These are phyloP conservation scores for Fusarium mangiferae DNA, from an alignment of 2,329 filamentous ascomycete genomes.

Conservation along the genomic window DNA sequence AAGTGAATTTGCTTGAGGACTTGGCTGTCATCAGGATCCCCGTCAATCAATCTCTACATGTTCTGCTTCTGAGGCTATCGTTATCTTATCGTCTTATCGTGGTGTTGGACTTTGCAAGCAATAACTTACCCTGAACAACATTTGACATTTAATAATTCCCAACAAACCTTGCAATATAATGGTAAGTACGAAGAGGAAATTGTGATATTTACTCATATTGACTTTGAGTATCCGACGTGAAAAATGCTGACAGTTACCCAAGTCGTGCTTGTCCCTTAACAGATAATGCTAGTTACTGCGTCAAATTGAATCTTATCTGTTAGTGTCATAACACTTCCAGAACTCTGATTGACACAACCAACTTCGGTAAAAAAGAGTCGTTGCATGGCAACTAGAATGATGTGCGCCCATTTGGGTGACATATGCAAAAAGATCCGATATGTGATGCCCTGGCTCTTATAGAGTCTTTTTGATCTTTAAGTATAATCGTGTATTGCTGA, in stretches of 20 bases:
- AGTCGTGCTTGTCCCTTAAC: neutral
- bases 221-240: rapidly evolving
- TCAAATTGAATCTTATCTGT: rapidly evolving
- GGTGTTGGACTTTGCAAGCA: neutral
- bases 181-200: rapidly evolving
- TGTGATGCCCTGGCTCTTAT: too few relatives aligned
- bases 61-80: neutral
- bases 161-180: too few relatives aligned
- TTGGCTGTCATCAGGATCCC: neutral
- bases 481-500: neutral
- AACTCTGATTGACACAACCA: neutral
- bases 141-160: too few relatives aligned
- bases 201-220: rapidly evolving
- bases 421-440: rapidly evolving
- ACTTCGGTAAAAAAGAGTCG: rapidly evolving
- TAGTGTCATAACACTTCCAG: neutral
- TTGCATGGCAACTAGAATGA: rapidly evolving
- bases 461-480: too few relatives aligned
- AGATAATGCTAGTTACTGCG: neutral
- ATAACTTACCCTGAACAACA: neutral
- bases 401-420: rapidly evolving
- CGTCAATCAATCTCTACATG: neutral
- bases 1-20: too few relatives aligned
- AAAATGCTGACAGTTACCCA: neutral
- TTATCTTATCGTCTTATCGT: neutral